These are phyloP conservation scores for Azolla pinnata DNA, from an alignment of 75 land plant genomes.

Conservation along the genomic window DNA sequence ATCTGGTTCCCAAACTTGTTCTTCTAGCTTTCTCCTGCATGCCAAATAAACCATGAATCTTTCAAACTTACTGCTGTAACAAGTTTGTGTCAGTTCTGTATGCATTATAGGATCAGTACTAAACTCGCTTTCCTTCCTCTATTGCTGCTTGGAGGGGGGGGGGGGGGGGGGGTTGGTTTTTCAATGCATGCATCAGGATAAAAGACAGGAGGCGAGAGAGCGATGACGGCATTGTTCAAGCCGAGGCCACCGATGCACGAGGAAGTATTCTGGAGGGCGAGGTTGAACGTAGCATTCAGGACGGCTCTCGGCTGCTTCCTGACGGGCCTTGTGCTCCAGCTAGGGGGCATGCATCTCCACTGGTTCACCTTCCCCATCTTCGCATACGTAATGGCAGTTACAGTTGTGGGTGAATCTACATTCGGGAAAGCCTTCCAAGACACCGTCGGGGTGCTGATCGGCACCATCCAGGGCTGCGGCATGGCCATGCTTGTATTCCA, in stretches of 20 bases:
- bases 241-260: neutral
- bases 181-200: neutral
- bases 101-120: too few relatives aligned
- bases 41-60: too few relatives aligned
- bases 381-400: slow-evolving; percentile 40
- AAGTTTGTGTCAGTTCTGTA: too few relatives aligned
- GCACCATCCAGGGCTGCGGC: slow-evolving; percentile 23
- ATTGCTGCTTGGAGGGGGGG: too few relatives aligned
- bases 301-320: slow-evolving; percentile 16
- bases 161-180: neutral
- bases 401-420: slow-evolving; percentile 37
- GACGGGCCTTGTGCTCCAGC: slow-evolving; percentile 7
- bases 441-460: slow-evolving; percentile 18
- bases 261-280: slow-evolving; percentile 12
- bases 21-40: too few relatives aligned
- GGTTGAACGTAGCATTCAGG: slow-evolving; percentile 11
- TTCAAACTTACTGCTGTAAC: too few relatives aligned
- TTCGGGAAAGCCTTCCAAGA: slow-evolving; percentile 37
- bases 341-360: slow-evolving; percentile 5
- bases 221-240: neutral
- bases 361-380: slow-evolving; percentile 40
- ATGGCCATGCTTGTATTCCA: slow-evolving; percentile 21
- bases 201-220: neutral
- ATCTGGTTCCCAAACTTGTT: too few relatives aligned
- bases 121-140: too few relatives aligned